phyloP scores from a whole-genome alignment of 306 rosid species.

The Pyrus communis region DNA sequence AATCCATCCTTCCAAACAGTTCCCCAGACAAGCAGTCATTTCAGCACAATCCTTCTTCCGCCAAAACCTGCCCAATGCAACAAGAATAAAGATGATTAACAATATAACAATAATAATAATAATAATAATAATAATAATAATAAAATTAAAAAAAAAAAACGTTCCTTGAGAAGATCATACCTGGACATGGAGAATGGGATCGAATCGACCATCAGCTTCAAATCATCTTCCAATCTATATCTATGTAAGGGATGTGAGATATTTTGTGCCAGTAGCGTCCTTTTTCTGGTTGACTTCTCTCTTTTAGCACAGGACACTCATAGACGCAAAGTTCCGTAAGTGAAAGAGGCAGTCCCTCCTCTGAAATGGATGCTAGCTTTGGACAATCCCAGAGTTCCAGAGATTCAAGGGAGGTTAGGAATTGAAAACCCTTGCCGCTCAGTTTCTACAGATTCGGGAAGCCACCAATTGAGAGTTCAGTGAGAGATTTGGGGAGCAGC shows the following conservation, averaged over 20 bases:
- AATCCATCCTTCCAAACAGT: slow-evolving; percentile 38
- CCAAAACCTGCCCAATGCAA: background rate
- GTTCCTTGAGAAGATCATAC: too few species aligned
- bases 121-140: too few species aligned
- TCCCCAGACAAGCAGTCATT: slow-evolving; percentile 38
- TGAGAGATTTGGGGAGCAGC: slow-evolving; percentile 13
- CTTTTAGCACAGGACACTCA: background rate
- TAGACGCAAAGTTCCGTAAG: background rate
- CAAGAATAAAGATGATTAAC: too few species aligned
- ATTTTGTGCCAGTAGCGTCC: background rate
- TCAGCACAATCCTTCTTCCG: slow-evolving; percentile 24
- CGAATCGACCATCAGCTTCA: too few species aligned
- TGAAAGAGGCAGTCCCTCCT: background rate
- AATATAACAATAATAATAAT: too few species aligned
- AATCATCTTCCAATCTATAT: background rate
- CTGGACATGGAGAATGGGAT: too few species aligned
- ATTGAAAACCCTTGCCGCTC: slow-evolving; percentile 6
- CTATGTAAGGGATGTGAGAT: background rate
- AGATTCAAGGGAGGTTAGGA: slow-evolving; percentile 14
- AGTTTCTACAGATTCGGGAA: slow-evolving; percentile 8
- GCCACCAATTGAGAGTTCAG: rapidly evolving
- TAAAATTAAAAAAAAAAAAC: too few species aligned
- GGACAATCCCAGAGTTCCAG: background rate
- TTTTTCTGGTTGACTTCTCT: background rate
- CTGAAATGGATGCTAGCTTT: slow-evolving; percentile 2